Evolutionary conservation across 1,139 yeast genomes (phyloP).

Genomic region (Hyphopichia khmerensis): DNA sequence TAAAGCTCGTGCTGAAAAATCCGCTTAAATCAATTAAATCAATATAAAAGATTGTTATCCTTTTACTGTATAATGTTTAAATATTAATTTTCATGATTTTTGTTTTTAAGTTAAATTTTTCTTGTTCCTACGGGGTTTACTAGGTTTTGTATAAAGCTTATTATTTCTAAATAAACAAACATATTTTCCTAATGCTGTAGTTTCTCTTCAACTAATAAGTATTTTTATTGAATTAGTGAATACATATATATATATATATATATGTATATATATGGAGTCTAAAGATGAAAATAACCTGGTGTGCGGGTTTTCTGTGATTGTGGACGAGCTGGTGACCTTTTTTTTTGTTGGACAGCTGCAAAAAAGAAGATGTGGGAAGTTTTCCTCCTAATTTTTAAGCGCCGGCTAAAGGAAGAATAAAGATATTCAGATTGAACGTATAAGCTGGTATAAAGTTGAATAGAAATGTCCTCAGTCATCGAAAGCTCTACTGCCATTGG

Average conservation of each 20-base stretch:
- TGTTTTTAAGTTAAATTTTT: constrained; percentile 7
- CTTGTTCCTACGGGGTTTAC: background rate
- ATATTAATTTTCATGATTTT: constrained; percentile 16
- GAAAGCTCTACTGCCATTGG: background rate
- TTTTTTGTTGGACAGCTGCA: no score
- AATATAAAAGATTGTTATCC: background rate
- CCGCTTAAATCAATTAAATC: constrained; percentile 19
- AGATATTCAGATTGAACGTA: no score
- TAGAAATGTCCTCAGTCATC: background rate
- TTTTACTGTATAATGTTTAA: constrained; percentile 16
- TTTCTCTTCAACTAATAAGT: no score
- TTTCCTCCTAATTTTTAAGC: no score
- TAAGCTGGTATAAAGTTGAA: no score
- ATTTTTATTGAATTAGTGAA: no score
- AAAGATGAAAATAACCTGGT: background rate
- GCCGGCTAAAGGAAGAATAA: no score
- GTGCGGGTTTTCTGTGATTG: background rate
- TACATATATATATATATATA: no score
- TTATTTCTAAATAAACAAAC: constrained; percentile 5
- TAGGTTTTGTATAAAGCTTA: constrained; percentile 11
- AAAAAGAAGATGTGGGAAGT: no score
- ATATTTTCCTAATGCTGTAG: no score
- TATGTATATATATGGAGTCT: no score
- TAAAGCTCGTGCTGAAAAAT: constrained; percentile 58
- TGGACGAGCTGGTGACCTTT: no score